Percentiles rank a stretch among this genome's conserved stretches.
Conservation (phyloP, 2,329 filamentous ascomycete species). For the Colletotrichum destructivum region DNA sequence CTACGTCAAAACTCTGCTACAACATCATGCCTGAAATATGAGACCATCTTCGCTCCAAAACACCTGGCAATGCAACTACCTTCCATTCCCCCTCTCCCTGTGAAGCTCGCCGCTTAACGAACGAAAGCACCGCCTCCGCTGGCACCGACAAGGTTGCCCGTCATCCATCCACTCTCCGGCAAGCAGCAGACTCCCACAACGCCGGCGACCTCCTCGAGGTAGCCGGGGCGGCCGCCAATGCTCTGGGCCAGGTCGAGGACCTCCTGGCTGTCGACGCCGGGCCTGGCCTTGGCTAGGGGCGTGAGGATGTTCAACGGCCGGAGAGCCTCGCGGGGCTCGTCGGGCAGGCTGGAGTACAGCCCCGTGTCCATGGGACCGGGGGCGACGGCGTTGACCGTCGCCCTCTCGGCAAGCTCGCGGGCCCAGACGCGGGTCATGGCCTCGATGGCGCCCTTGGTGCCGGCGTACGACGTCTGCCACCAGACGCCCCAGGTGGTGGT, state of each 20-base stretch:
- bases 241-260: constrained; percentile 61
- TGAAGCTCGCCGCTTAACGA: constrained; percentile 8
- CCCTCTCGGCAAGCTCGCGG: constrained; percentile 66
- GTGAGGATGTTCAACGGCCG: constrained; percentile 58
- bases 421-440: constrained; percentile 73
- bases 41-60: constrained; percentile 9
- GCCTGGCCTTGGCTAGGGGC: constrained; percentile 60
- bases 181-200: constrained; percentile 80
- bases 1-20: background rate
- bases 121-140: constrained; percentile 65
- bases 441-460: constrained; percentile 71
- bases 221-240: constrained; percentile 67
- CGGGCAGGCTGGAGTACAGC: constrained; percentile 65
- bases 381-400: constrained; percentile 71
- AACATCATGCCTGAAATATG: background rate
- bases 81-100: too few relatives aligned
- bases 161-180: constrained; percentile 77
- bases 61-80: background rate
- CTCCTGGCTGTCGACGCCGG: constrained; percentile 46
- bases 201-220: constrained; percentile 78
- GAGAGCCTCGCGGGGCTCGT: constrained; percentile 62
- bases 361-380: constrained; percentile 62
- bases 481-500: constrained; percentile 46
- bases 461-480: constrained; percentile 59
- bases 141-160: constrained; percentile 78